These are phyloP conservation scores for Ceratobasidium papillatum DNA, from an alignment of 1,284 basidiomycete species.

Conservation along the genomic window DNA sequence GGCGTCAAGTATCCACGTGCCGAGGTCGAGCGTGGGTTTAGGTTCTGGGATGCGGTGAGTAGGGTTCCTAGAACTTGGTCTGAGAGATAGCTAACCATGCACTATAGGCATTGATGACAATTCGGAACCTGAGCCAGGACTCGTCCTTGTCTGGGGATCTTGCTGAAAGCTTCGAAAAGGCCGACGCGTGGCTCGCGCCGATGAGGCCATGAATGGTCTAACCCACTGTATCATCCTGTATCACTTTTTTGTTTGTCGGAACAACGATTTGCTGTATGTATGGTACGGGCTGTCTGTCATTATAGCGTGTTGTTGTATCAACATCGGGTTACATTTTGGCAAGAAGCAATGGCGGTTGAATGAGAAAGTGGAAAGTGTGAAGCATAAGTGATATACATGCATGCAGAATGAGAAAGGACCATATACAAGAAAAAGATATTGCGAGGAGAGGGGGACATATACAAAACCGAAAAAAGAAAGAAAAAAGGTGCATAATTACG, in stretches of 20 bases:
- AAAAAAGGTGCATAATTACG: not conserved
- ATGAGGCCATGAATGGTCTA: conserved; percentile 74
- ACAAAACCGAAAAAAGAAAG: conserved; percentile 11
- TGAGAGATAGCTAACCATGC: conserved; percentile 13
- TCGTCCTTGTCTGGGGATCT: conserved; percentile 80
- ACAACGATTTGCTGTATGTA: conserved; percentile 31
- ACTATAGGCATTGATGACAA: conserved; percentile 74
- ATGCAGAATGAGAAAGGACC: not conserved
- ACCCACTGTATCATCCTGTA: not conserved
- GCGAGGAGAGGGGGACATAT: not conserved
- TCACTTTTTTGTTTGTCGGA: not conserved
- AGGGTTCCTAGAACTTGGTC: not conserved
- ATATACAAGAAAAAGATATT: conserved; percentile 18
- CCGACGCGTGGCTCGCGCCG: conserved; percentile 90
- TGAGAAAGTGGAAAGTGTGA: not conserved
- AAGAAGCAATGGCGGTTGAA: not conserved
- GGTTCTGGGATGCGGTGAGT: conserved; percentile 97
- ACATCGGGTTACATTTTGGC: conserved; percentile 28
- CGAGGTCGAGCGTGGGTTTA: conserved; percentile 94
- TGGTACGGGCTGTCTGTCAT: conserved; percentile 23
- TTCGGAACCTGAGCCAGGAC: conserved; percentile 87
- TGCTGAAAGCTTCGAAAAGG: conserved; percentile 93
- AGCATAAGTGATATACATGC: conserved; percentile 23
- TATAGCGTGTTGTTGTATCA: conserved; percentile 38
- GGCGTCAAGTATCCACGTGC: conserved; percentile 86